These are phyloP conservation scores for Saitozyma podzolica DNA, from an alignment of 768 basidiomycete species.

Conservation along the genomic window DNA sequence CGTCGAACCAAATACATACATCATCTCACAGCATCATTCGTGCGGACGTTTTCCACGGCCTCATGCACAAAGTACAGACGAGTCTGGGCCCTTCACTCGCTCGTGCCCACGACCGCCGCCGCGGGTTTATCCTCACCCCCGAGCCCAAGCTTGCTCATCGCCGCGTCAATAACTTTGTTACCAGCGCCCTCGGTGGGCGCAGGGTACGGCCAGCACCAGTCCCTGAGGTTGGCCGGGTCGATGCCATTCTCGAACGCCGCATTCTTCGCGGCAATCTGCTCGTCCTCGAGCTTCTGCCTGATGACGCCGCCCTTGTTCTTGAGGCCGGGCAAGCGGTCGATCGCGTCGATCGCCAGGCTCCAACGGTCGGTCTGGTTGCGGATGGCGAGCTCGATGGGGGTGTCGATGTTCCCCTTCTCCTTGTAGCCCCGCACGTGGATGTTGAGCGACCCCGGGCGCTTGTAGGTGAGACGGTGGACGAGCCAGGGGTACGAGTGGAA, in stretches of 20 bases:
- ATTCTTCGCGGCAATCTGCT: constrained; percentile 37
- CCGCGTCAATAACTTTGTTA: too few species aligned
- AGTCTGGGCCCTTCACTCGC: too few species aligned
- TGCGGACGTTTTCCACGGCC: too few species aligned
- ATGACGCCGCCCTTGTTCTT: constrained; percentile 34
- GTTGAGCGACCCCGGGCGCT: constrained; percentile 29
- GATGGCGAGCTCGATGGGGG: constrained; percentile 39
- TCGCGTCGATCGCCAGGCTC: constrained; percentile 45
- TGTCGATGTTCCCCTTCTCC: constrained; percentile 48
- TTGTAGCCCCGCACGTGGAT: constrained; percentile 40
- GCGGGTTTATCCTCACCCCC: too few species aligned
- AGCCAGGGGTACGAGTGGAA: constrained; percentile 67
- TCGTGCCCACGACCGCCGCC: too few species aligned
- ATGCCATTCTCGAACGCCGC: constrained; percentile 46
- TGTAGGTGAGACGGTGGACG: constrained; percentile 43
- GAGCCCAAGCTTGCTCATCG: too few species aligned
- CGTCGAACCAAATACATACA: too few species aligned
- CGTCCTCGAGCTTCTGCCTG: constrained; percentile 40
- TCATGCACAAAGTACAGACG: too few species aligned
- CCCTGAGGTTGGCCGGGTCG: constrained; percentile 27
- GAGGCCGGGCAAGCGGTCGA: constrained; percentile 38
- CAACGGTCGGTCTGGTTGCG: constrained; percentile 37
- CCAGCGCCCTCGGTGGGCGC: too few species aligned
- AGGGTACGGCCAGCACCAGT: constrained; percentile 33
- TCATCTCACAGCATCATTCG: too few species aligned